Percentiles rank a stretch among this genome's conserved stretches.
Conservation (phyloP, 139 green algal species). For the Coelastrella sp. region DNA sequence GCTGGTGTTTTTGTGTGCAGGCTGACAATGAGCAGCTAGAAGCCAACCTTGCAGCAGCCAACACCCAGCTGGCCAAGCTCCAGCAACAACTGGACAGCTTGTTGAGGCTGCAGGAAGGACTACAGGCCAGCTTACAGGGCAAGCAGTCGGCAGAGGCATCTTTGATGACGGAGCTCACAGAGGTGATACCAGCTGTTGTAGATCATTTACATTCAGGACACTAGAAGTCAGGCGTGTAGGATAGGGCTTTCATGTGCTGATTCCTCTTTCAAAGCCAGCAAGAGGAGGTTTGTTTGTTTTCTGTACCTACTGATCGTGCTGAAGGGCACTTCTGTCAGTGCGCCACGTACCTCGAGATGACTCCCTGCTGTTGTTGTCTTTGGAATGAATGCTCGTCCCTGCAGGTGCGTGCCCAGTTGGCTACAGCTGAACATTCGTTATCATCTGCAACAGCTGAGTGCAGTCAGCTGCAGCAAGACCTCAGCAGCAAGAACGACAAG, state of each 20-base stretch:
- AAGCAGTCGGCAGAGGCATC: slow-evolving; percentile 52
- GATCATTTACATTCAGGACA: too few species aligned
- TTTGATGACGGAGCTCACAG: slow-evolving; percentile 35
- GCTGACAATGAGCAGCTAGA: slow-evolving; percentile 45
- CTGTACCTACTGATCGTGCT: too few species aligned
- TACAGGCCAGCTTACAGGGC: slow-evolving; percentile 47
- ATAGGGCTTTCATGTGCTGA: too few species aligned
- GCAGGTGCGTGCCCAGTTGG: slow-evolving; percentile 1
- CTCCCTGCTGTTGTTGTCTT: too few species aligned
- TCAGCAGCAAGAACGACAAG: slow-evolving; percentile 25
- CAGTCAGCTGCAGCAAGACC: slow-evolving; percentile 39
- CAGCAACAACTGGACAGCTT: slow-evolving; percentile 19
- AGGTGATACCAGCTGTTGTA: slow-evolving; percentile 8
- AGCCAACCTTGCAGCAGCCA: neutral
- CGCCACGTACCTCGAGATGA: too few species aligned
- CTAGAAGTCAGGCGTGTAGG: too few species aligned
- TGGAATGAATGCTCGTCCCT: too few species aligned
- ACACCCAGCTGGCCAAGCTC: slow-evolving; percentile 29
- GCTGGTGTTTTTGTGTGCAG: too few species aligned
- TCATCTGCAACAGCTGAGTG: slow-evolving; percentile 40
- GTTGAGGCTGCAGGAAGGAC: slow-evolving; percentile 29
- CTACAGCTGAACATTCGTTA: neutral
- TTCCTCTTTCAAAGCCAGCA: too few species aligned
- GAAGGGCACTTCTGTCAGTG: too few species aligned
- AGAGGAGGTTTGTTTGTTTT: too few species aligned